Evolutionary conservation across 768 basidiomycete species (phyloP).

Genomic region (Russula olivacea): DNA sequence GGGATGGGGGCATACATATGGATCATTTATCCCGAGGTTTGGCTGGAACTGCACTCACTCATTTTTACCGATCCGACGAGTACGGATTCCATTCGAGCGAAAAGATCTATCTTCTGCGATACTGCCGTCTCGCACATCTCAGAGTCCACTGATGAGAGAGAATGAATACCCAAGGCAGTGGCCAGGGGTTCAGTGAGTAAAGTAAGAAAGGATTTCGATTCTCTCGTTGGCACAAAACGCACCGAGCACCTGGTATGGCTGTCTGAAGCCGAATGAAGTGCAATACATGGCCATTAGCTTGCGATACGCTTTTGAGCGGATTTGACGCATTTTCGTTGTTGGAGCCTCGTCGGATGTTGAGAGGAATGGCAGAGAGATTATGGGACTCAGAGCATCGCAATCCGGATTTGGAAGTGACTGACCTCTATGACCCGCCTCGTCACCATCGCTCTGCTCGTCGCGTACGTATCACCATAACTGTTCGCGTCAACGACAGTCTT

Average conservation of each 20-base stretch:
- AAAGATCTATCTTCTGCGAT: slow-evolving; percentile 67
- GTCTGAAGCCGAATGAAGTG: slow-evolving; percentile 82
- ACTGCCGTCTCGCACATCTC: slow-evolving; percentile 70
- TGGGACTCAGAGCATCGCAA: no score
- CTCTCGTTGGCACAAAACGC: slow-evolving; percentile 18
- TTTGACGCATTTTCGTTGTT: slow-evolving; percentile 70
- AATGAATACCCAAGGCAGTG: no score
- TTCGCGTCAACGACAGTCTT: background rate
- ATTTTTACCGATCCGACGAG: slow-evolving; percentile 87
- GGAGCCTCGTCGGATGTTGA: no score
- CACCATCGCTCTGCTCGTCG: slow-evolving; percentile 8
- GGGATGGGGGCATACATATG: no score
- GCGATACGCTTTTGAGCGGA: slow-evolving; percentile 89
- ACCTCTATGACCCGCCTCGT: slow-evolving; percentile 12
- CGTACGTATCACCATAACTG: background rate
- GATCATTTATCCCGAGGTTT: no score
- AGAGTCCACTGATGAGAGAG: slow-evolving; percentile 60
- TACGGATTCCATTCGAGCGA: slow-evolving; percentile 66
- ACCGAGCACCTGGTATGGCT: slow-evolving; percentile 93
- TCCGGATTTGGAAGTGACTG: slow-evolving; percentile 13
- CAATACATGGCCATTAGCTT: slow-evolving; percentile 91
- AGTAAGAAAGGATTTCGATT: no score
- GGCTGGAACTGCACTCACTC: slow-evolving; percentile 51
- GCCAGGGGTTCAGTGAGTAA: no score
- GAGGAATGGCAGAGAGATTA: no score